Evolutionary conservation across 163 green algal species (phyloP), one percentile per base, ranked within the genome.

Genomic region (Chloromonas sp.): DNA sequence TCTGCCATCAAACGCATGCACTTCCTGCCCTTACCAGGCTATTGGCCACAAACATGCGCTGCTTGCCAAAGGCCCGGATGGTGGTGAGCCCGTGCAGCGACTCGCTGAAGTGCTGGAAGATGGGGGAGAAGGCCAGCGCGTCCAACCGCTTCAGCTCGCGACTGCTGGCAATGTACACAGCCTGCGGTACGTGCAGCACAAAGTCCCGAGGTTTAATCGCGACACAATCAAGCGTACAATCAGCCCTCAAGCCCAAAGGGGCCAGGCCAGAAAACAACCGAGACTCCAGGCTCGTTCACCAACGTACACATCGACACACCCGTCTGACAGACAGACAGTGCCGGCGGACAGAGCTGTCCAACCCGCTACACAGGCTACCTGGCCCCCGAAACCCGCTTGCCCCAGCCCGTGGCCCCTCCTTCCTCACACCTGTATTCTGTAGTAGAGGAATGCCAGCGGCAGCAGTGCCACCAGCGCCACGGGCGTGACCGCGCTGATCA

Each of bases 61-160:
- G 89, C 66, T 90, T 91, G 2, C 85, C 78, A 85, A 96, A 98
- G 11, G 95, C 95, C 0, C 95, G 90, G 83, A 98, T 94, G 15
- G 93, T 96, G 61, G 87, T 84, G 71, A 98, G 88, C 5, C 95
- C 95, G 78, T 91, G 70, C 81, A 96, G 85, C 13, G 86, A 93
- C 89, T 95, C 92, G 15, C 82, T 84, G 81, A 91, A 94, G 84
- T 89, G 88, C 79, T 88, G 87, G 87, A 97, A 98, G 83, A 98
- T 98, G 85, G 95, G 95, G 57, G 87, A 94, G 81, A 95, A 89
- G 8, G 93, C 91, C 2, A 98, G 71, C 14, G 87, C 90, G 89
- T 98, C 95, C 0, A 98, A 87, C 3, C 95, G 90, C 91, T 98
- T 98, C 58, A 98, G 89, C 88, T 98, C 95, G 0, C 94, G 85